Evolutionary conservation across 2,329 filamentous ascomycete genomes (phyloP), one percentile per base, ranked within the genome.

Genomic region (Malbranchea cinnamomea): DNA sequence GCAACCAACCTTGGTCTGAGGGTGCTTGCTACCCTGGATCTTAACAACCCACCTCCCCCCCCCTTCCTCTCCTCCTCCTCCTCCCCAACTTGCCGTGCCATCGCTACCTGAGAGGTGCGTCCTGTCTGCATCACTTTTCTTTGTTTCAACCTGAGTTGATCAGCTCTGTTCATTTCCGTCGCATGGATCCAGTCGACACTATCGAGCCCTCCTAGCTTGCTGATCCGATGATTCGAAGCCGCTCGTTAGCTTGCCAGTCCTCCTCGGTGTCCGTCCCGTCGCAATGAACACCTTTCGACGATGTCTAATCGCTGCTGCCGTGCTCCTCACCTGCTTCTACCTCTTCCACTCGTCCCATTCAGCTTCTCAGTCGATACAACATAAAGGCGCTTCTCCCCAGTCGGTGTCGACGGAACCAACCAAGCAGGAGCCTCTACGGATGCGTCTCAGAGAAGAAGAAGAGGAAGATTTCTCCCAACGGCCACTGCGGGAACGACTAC

Each of bases 221-320:
- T 26, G 17, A 18, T 5, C 7, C 17, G 14, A 21, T n/a, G 27
- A 9, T 9, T 21, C 22, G 11, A 5, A n/a, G 6, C 11, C 5
- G 6, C 15, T 29, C 18, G 6, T 17, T n/a, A 29, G 7, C 30
- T 29, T 30, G 26, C 18, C 23, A 23, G 26, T 22, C 27, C 17
- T 20, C 28, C 33, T 18, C 36, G 34, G 31, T 38, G 21, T 20
- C 10, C 14, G 16, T 21, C 16, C 15, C 8, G 11, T 13, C 34
- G 44, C 34, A 33, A 91, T 91, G 82, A 67, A 85, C 52, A 79
- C 78, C 47, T 81, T 80, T 49, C 71, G 74, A 48, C 77, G 79
- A 56, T 78, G 79, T 47, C 54, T 91, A 38, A 59, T 82, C 43
- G 67, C 76, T 32, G 79, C 82, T 27, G 67, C 70, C 43, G 68